phyloP scores from a whole-genome alignment of 139 green algal species.

The Picochlorum sp. region DNA sequence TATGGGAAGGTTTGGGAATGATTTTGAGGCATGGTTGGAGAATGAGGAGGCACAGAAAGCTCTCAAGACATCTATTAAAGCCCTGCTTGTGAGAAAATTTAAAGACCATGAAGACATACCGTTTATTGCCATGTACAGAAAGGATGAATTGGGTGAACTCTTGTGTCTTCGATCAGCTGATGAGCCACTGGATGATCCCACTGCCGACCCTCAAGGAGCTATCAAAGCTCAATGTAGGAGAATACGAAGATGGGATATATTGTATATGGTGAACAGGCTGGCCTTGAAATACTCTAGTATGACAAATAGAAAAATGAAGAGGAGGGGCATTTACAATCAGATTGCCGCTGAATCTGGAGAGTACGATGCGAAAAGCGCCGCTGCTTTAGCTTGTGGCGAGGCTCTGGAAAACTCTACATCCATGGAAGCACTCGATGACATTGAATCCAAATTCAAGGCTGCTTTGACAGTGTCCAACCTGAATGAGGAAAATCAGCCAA shows the following conservation, averaged over 20 bases:
- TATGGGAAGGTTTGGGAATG: not conserved
- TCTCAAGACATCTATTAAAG: constrained; percentile 34
- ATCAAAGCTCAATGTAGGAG: constrained; percentile 38
- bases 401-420: constrained; percentile 12
- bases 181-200: constrained; percentile 19
- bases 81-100: constrained; percentile 54
- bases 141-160: constrained; percentile 71
- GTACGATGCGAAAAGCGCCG: constrained; percentile 1
- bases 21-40: constrained; percentile 26
- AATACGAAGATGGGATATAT: constrained; percentile 60
- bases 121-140: constrained; percentile 62
- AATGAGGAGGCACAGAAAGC: constrained; percentile 31
- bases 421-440: constrained; percentile 35
- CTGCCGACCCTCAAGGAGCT: constrained; percentile 4
- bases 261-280: constrained; percentile 46
- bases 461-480: constrained; percentile 2
- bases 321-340: constrained; percentile 1
- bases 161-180: constrained; percentile 48
- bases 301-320: not conserved
- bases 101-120: constrained; percentile 52
- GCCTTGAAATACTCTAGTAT: constrained; percentile 23
- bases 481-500: not conserved
- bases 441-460: constrained; percentile 30
- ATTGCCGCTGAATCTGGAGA: constrained; percentile 9
- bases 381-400: constrained; percentile 23